Conservation (phyloP, 73 alveolate genomes). For the Tetrahymena malaccensis region DNA sequence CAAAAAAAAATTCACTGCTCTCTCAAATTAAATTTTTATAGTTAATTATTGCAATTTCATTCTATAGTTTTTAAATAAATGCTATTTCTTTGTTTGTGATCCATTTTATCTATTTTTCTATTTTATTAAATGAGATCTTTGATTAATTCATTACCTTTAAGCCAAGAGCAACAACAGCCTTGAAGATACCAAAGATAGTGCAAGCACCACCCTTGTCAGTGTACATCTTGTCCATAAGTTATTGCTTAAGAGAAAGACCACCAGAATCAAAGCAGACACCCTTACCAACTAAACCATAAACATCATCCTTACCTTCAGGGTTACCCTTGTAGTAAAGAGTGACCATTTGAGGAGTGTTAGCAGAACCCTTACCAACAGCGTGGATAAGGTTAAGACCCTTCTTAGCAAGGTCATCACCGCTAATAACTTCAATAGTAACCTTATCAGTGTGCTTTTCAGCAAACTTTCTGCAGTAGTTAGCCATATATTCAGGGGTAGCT, state of each 20-base stretch:
- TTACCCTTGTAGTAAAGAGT: constrained; percentile 48
- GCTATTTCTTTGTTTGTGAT: not conserved
- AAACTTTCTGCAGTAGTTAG: constrained; percentile 32
- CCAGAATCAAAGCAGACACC: constrained; percentile 69
- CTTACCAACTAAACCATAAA: constrained; percentile 54
- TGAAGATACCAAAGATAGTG: constrained; percentile 65
- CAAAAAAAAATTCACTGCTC: not conserved
- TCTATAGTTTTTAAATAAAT: not conserved
- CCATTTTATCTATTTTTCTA: not conserved
- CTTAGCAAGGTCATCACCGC: constrained; percentile 42
- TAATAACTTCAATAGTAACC: constrained; percentile 20
- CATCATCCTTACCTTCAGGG: constrained; percentile 32
- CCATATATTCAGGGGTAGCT: constrained; percentile 62
- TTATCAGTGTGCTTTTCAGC: constrained; percentile 2
- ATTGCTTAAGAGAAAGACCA: constrained; percentile 53
- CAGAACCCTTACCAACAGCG: constrained; percentile 61
- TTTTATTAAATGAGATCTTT: no score
- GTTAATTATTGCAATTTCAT: not conserved
- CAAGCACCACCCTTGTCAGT: constrained; percentile 73
- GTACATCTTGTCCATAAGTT: constrained; percentile 60
- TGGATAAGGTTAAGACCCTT: constrained; percentile 45
- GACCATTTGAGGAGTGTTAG: constrained; percentile 46
- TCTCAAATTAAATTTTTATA: no score
- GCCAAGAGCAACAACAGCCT: constrained; percentile 48
- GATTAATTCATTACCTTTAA: not conserved